Conservation (phyloP, 805 yeast genomes). For the Monosporozyma aerobia region DNA sequence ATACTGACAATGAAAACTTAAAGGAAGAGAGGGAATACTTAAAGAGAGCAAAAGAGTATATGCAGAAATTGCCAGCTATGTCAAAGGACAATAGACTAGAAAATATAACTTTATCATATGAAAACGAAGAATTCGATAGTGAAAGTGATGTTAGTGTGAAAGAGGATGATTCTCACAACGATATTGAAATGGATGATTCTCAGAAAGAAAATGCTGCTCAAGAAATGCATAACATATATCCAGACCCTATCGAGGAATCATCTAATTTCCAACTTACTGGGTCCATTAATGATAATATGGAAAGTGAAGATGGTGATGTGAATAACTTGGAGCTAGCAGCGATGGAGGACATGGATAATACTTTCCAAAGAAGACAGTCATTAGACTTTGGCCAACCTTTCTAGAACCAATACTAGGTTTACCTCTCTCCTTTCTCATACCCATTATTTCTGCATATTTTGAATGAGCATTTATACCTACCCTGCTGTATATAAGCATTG, state of each 20-base stretch:
- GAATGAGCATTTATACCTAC: not conserved
- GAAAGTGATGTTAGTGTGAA: not conserved
- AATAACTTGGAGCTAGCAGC: conserved; percentile 22
- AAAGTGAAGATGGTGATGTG: conserved; percentile 1
- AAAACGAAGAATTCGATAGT: conserved; percentile 11
- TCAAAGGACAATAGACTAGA: conserved; percentile 26
- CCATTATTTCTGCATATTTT: not conserved
- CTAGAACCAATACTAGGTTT: not conserved
- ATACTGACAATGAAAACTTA: not conserved
- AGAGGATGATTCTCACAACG: not conserved
- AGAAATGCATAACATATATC: conserved; percentile 1
- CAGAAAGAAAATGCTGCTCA: conserved; percentile 2
- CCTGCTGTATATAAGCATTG: not conserved
- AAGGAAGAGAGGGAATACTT: not conserved
- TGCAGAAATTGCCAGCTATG: conserved; percentile 32
- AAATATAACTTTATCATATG: conserved; percentile 25
- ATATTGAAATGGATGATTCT: not conserved
- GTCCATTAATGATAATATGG: not conserved
- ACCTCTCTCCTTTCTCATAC: not conserved
- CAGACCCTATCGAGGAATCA: not conserved
- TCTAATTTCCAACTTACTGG: not conserved
- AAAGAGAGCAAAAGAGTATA: conserved; percentile 8
- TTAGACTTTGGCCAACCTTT: conserved; percentile 13
- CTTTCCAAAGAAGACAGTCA: conserved; percentile 28
- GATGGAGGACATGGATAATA: conserved; percentile 26